Percentiles rank a stretch among this genome's conserved stretches.
Evolutionary conservation across 2,329 filamentous ascomycete species (phyloP).

Genomic region (Scedosporium apiospermum): DNA sequence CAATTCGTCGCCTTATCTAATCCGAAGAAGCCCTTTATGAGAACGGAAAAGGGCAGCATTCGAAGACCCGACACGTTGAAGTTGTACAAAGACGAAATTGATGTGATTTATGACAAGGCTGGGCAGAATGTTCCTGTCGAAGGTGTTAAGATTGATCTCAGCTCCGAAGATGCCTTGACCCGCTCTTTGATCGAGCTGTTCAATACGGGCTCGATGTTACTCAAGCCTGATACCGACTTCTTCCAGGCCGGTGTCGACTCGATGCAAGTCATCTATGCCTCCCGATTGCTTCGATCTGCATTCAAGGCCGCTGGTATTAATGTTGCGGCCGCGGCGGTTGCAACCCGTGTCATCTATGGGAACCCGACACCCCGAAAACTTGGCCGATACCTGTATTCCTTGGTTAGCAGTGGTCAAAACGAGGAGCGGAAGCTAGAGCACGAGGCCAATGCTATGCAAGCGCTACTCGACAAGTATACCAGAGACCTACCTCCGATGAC

Average conservation of each 20-base stretch:
- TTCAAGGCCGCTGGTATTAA: slow-evolving; percentile 12
- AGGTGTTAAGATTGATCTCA: slow-evolving; percentile 12
- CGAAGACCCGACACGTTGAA: slow-evolving; percentile 28
- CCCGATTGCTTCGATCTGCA: slow-evolving; percentile 12
- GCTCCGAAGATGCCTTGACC: slow-evolving; percentile 15
- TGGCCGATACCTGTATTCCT: slow-evolving; percentile 12
- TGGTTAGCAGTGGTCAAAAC: background rate
- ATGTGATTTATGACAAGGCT: slow-evolving; percentile 26
- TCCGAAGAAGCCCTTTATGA: slow-evolving; percentile 30
- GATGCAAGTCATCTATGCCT: slow-evolving; percentile 22
- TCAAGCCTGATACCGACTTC: slow-evolving; percentile 22
- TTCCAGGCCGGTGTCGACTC: slow-evolving; percentile 30
- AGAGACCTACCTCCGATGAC: slow-evolving; percentile 14
- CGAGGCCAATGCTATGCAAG: slow-evolving; percentile 9
- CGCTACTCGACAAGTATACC: slow-evolving; percentile 19
- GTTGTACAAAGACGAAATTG: slow-evolving; percentile 33
- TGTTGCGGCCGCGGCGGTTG: slow-evolving; percentile 9
- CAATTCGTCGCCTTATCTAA: slow-evolving; percentile 28
- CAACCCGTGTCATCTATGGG: slow-evolving; percentile 18
- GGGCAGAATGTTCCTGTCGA: slow-evolving; percentile 10
- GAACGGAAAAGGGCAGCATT: slow-evolving; percentile 35
- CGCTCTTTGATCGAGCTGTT: slow-evolving; percentile 14
- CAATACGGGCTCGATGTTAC: slow-evolving; percentile 9
- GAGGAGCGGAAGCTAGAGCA: slow-evolving; percentile 6
- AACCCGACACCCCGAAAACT: slow-evolving; percentile 19